Percentiles rank a stretch among this genome's conserved stretches.
These are phyloP conservation scores for Musa itinerans DNA, from an alignment of 176 grass and related monocot genomes.

Conservation along the genomic window DNA sequence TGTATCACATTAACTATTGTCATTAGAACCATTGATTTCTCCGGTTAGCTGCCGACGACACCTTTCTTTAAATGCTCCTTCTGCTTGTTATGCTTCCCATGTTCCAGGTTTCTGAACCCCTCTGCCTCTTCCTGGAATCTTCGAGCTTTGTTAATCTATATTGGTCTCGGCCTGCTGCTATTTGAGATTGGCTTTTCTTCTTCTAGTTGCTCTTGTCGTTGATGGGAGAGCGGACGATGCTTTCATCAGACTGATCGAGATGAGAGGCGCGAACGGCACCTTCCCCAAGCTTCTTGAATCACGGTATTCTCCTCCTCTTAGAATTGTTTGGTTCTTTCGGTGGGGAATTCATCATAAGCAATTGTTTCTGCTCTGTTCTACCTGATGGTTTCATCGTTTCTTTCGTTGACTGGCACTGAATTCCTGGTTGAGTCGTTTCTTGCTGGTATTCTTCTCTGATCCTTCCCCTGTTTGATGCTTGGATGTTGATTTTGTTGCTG, in stretches of 20 bases:
- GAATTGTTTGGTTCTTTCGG: too few species aligned
- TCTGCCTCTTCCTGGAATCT: too few species aligned
- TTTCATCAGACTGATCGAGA: neutral
- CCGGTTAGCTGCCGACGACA: neutral
- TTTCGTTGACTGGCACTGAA: too few species aligned
- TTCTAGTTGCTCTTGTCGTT: neutral
- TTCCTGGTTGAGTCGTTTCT: too few species aligned
- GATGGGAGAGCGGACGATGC: neutral
- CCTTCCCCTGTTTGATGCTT: too few species aligned
- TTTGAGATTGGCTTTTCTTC: neutral
- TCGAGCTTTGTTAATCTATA: neutral
- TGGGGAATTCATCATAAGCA: too few species aligned
- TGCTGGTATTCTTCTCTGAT: too few species aligned
- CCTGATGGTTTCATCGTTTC: too few species aligned
- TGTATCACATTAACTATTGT: neutral
- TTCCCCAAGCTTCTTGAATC: neutral
- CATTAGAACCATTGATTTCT: neutral
- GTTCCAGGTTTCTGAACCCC: too few species aligned
- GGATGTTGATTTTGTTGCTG: too few species aligned
- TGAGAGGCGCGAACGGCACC: neutral
- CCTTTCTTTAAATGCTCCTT: neutral
- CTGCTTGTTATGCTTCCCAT: neutral
- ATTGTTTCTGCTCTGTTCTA: too few species aligned
- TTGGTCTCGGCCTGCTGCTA: neutral
- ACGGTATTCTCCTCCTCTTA: neutral